These are phyloP conservation scores for Pulveroboletus ravenelii DNA, from an alignment of 768 basidiomycete genomes.

Conservation along the genomic window DNA sequence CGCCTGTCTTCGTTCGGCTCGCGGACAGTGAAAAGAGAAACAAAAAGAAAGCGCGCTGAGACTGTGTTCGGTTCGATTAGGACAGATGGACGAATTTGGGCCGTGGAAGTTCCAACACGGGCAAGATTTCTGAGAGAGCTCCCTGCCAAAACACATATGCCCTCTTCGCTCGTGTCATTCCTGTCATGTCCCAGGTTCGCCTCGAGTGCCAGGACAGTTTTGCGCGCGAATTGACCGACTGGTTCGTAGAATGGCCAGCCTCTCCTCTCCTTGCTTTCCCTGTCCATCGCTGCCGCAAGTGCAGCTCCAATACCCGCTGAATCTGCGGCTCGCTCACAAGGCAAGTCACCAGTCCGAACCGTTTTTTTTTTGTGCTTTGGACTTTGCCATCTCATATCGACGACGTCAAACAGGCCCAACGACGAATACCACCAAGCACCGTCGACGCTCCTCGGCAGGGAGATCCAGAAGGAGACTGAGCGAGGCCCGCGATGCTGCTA, in stretches of 20 bases:
- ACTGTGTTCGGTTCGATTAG: conserved; percentile 12
- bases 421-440: conserved; percentile 48
- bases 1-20: neutral
- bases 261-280: conserved; percentile 53
- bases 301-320: conserved; percentile 43
- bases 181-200: conserved; percentile 23
- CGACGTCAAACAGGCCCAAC: conserved; percentile 11
- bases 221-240: neutral
- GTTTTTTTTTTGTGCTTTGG: neutral
- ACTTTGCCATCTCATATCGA: neutral
- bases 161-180: neutral
- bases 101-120: conserved; percentile 3
- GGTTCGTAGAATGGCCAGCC: conserved; percentile 9
- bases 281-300: conserved; percentile 58
- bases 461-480: conserved; percentile 67
- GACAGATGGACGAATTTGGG: conserved; percentile 20
- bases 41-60: no score
- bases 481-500: conserved; percentile 75
- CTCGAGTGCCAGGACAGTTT: neutral
- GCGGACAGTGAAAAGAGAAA: neutral
- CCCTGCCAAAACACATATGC: conserved; percentile 7
- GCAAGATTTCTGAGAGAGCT: conserved; percentile 3
- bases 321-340: conserved; percentile 11
- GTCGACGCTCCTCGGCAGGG: conserved; percentile 66
- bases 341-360: conserved; percentile 18